Conservation (phyloP, 176 grass and related monocot species). For the Calamus simplicifolius region DNA sequence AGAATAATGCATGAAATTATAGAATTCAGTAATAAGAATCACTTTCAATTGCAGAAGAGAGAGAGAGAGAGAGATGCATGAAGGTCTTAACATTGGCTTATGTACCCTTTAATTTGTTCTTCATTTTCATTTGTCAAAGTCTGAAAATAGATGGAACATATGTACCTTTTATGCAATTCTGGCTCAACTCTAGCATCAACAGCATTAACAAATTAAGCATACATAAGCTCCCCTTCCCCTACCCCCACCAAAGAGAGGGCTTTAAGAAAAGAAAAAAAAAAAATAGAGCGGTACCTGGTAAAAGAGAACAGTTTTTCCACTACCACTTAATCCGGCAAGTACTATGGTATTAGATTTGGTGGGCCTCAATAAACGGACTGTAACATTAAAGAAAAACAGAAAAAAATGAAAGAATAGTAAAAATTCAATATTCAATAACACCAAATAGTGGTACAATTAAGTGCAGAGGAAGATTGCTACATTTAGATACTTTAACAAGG, state of each 20-base stretch:
- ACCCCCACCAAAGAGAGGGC: not conserved
- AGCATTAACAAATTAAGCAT: conserved; percentile 5
- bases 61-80: no score
- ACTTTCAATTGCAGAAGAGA: no score
- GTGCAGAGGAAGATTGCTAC: not conserved
- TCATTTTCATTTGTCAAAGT: no score
- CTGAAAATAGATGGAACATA: no score
- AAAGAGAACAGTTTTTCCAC: conserved; percentile 93
- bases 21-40: no score
- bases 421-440: conserved; percentile 1
- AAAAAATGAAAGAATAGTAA: not conserved
- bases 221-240: not conserved
- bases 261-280: not conserved
- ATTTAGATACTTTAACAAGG: no score
- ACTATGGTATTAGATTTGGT: conserved; percentile 71
- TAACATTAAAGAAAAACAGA: not conserved
- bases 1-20: no score
- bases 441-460: not conserved
- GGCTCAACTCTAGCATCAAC: no score
- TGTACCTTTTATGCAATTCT: no score
- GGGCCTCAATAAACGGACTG: conserved; percentile 57
- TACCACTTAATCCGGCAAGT: conserved; percentile 72
- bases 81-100: no score
- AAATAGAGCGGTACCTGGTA: conserved; percentile 52
- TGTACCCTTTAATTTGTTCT: no score